These are phyloP conservation scores for Triangularia verruculosa DNA, from an alignment of 2,329 filamentous ascomycete species.

Conservation along the genomic window DNA sequence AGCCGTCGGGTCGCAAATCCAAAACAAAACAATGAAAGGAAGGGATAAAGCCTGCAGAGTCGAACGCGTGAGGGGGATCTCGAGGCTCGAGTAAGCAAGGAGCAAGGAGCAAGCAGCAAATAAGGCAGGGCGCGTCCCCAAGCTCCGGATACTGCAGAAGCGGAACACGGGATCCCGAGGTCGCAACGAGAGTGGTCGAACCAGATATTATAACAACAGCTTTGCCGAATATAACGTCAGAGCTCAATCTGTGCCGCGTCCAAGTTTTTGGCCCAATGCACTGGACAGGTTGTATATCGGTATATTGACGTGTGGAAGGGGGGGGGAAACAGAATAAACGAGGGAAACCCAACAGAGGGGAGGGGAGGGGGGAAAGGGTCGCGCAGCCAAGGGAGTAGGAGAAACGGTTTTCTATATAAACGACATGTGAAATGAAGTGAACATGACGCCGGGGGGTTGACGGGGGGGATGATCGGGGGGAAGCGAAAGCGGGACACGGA, in stretches of 20 bases:
- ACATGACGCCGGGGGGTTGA: background rate
- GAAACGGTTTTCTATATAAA: slow-evolving; percentile 7
- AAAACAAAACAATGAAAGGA: slow-evolving; percentile 9
- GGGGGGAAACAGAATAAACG: background rate
- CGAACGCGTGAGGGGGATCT: slow-evolving; percentile 18
- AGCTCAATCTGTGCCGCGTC: slow-evolving; percentile 16
- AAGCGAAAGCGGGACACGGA: background rate
- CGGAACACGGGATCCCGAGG: slow-evolving; percentile 18
- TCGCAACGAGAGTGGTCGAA: slow-evolving; percentile 22
- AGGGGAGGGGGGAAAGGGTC: background rate
- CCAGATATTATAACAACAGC: slow-evolving; percentile 23
- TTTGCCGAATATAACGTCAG: slow-evolving; percentile 28
- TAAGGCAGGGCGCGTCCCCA: slow-evolving; percentile 23
- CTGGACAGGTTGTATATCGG: background rate
- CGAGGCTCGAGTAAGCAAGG: slow-evolving; percentile 10
- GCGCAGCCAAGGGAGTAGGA: background rate
- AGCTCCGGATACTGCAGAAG: slow-evolving; percentile 14
- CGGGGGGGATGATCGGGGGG: background rate
- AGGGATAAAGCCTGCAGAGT: slow-evolving; percentile 1
- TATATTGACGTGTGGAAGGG: background rate
- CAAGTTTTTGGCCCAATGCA: background rate
- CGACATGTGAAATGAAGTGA: background rate
- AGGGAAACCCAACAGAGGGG: slow-evolving; percentile 6
- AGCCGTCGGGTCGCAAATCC: background rate
- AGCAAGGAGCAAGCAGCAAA: slow-evolving; percentile 17